Evolutionary conservation across 495 filamentous ascomycete genomes (phyloP).

Genomic region (Penicillium odoratum): DNA sequence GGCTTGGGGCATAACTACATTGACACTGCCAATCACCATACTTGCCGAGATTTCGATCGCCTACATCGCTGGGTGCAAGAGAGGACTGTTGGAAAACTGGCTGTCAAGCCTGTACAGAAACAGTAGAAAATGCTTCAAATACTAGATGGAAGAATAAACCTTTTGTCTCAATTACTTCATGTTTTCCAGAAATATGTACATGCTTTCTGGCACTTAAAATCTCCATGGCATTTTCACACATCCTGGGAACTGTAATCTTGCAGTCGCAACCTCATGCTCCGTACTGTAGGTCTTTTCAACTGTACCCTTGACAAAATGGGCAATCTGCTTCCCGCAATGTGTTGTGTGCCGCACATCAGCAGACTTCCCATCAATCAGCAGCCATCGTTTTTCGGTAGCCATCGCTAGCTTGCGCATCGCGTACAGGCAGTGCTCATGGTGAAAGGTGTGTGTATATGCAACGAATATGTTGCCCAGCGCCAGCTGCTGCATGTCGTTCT

Average conservation of each 20-base stretch:
- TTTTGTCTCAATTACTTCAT: no score
- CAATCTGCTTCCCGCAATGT: conserved; percentile 1
- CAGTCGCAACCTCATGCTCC: neutral
- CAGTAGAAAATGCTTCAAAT: neutral
- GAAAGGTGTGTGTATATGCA: neutral
- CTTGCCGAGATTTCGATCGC: neutral
- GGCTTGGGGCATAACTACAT: neutral
- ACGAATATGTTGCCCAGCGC: neutral
- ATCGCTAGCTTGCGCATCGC: neutral
- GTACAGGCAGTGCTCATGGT: conserved; percentile 1
- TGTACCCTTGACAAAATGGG: neutral
- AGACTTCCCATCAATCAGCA: neutral
- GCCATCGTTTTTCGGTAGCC: neutral
- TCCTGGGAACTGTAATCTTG: neutral
- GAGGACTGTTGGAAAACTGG: neutral
- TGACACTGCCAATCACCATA: neutral
- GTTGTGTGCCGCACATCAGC: neutral
- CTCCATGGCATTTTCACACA: neutral
- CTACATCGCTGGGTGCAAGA: neutral
- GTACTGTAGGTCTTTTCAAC: neutral
- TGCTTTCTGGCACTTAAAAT: neutral
- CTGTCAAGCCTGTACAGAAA: neutral
- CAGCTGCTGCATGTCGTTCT: neutral
- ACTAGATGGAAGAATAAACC: no score
- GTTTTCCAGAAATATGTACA: neutral